These are phyloP conservation scores for Phytophthora ramorum DNA, from an alignment of 352 stramenopile species.

Conservation along the genomic window DNA sequence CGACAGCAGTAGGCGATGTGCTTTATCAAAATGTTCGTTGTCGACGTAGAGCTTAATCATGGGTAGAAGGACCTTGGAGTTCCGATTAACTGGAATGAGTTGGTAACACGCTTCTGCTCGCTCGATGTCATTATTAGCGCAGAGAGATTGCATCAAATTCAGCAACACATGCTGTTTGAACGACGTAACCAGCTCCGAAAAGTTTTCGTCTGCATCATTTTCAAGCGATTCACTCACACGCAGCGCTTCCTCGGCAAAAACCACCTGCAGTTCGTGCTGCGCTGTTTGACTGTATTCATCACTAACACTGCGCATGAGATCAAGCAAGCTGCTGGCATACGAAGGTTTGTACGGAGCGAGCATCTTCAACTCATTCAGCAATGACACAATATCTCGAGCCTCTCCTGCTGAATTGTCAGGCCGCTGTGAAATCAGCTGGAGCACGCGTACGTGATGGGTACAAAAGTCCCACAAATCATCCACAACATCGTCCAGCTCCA, in stretches of 20 bases:
- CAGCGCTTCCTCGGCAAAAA: constrained; percentile 69
- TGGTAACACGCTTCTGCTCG: constrained; percentile 71
- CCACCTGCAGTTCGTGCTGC: constrained; percentile 46
- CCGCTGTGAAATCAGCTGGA: constrained; percentile 38
- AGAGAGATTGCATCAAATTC: constrained; percentile 61
- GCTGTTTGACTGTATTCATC: constrained; percentile 50
- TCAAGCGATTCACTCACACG: constrained; percentile 63
- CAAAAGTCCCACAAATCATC: constrained; percentile 85
- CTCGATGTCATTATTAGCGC: constrained; percentile 53
- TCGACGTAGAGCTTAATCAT: constrained; percentile 73
- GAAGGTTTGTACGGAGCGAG: constrained; percentile 66
- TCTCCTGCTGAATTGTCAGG: constrained; percentile 11
- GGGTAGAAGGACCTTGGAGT: constrained; percentile 45
- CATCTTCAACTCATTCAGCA: constrained; percentile 78
- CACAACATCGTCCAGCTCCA: constrained; percentile 78
- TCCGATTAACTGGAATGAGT: constrained; percentile 41
- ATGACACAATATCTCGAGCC: constrained; percentile 49
- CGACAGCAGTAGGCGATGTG: constrained; percentile 39
- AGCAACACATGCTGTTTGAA: constrained; percentile 59
- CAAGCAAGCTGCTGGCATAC: constrained; percentile 49
- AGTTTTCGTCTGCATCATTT: constrained; percentile 33
- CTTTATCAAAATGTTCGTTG: constrained; percentile 59
- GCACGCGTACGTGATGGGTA: constrained; percentile 66
- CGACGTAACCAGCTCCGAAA: constrained; percentile 22
- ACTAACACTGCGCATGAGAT: constrained; percentile 57